Conservation (phyloP, 2,329 filamentous ascomycete species). For the Ceratocystis albifundus region DNA sequence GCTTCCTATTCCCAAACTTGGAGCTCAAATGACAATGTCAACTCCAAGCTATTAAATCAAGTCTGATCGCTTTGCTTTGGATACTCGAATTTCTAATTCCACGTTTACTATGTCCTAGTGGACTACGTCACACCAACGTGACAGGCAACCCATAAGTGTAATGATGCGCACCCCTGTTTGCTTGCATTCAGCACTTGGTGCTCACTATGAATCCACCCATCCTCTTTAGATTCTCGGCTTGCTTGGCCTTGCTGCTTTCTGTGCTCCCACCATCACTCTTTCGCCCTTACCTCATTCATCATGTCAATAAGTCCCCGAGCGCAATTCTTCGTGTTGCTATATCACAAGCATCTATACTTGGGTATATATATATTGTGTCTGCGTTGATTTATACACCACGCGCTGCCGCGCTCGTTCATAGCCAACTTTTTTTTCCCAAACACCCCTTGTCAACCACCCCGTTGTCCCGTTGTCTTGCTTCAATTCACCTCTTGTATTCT, state of each 20-base stretch:
- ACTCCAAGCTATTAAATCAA: neutral
- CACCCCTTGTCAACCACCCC: neutral
- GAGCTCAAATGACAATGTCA: neutral
- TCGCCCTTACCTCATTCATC: slow-evolving; percentile 1
- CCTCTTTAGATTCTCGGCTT: neutral
- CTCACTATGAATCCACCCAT: neutral
- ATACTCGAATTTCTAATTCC: neutral
- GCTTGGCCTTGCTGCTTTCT: neutral
- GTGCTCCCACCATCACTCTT: neutral
- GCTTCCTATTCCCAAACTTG: neutral
- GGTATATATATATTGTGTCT: neutral
- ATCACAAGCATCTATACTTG: neutral
- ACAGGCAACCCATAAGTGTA: neutral
- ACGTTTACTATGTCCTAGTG: neutral
- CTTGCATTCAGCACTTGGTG: neutral
- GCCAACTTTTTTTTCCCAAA: neutral
- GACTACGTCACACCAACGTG: neutral
- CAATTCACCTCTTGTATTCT: neutral
- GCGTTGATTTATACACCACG: neutral
- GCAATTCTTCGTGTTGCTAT: neutral
- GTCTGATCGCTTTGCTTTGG: neutral
- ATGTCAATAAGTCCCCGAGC: slow-evolving; percentile 3
- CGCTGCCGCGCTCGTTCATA: neutral
- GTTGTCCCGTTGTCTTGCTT: too few relatives aligned
- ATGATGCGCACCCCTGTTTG: neutral